These are phyloP conservation scores for Taxawa tesnikishii DNA, from an alignment of 2,329 filamentous ascomycete species.

Conservation along the genomic window DNA sequence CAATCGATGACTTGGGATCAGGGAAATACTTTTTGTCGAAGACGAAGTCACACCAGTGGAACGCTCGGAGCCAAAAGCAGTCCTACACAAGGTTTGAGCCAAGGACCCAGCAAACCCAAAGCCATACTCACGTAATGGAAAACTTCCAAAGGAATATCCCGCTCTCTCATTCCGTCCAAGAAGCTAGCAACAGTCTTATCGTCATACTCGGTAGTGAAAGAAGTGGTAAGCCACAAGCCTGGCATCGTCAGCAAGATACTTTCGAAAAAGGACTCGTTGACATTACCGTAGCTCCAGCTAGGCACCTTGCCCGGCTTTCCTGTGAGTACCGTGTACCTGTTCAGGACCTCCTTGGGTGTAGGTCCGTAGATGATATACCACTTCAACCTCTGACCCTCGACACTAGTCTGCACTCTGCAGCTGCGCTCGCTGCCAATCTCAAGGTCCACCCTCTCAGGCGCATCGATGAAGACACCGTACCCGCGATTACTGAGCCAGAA, in stretches of 20 bases:
- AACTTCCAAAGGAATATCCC: slow-evolving; percentile 54
- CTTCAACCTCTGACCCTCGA: slow-evolving; percentile 57
- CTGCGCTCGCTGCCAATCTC: slow-evolving; percentile 66
- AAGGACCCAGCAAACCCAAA: no score
- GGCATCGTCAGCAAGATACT: background rate
- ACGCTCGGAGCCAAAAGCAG: slow-evolving; percentile 66
- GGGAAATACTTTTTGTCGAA: slow-evolving; percentile 59
- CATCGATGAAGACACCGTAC: slow-evolving; percentile 67
- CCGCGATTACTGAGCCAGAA: slow-evolving; percentile 62
- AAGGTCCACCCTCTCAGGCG: slow-evolving; percentile 55
- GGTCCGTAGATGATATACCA: slow-evolving; percentile 64
- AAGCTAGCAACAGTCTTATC: slow-evolving; percentile 56
- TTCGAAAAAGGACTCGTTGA: background rate
- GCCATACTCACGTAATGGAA: slow-evolving; percentile 53
- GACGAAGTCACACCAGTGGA: slow-evolving; percentile 63
- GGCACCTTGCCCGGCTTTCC: slow-evolving; percentile 54
- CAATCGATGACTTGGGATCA: slow-evolving; percentile 52
- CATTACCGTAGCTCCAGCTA: slow-evolving; percentile 53
- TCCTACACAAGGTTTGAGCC: no score
- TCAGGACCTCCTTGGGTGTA: slow-evolving; percentile 58
- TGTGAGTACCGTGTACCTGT: slow-evolving; percentile 54
- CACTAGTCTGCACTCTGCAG: slow-evolving; percentile 55
- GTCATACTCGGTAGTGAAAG: slow-evolving; percentile 62
- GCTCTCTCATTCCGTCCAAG: slow-evolving; percentile 54
- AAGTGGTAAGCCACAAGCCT: slow-evolving; percentile 62